Conservation (phyloP, 345 rosid species). For the Hypericum androsaemum region DNA sequence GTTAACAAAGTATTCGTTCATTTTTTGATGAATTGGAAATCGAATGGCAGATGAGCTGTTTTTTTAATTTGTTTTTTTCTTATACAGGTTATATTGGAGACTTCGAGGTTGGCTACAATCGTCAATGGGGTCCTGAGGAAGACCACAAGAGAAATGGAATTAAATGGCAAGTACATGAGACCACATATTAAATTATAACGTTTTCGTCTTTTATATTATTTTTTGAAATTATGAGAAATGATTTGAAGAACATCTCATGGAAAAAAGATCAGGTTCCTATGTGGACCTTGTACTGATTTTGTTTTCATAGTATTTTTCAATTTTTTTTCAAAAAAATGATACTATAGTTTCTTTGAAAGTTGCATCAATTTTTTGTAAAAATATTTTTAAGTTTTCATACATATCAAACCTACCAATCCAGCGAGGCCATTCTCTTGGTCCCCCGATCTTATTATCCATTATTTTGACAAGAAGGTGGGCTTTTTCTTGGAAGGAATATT, state of each 20-base stretch:
- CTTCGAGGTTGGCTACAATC: conserved; percentile 69
- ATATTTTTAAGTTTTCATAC: no score
- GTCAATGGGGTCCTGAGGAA: conserved; percentile 80
- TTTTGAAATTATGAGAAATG: not conserved
- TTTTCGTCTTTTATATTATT: not conserved
- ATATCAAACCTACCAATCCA: conserved; percentile 3
- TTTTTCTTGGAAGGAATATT: not conserved
- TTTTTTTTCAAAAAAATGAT: no score
- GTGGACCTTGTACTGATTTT: not conserved
- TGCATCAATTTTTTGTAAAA: no score
- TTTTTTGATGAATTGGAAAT: not conserved
- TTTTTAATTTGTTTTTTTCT: not conserved
- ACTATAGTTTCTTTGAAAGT: no score
- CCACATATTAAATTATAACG: not conserved
- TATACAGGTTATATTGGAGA: conserved; percentile 59
- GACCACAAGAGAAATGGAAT: conserved; percentile 52
- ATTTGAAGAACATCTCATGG: not conserved
- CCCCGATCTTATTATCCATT: not conserved
- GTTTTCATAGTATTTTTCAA: no score
- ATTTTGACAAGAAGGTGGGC: not conserved
- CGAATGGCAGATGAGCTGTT: not conserved
- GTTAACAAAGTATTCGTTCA: not conserved
- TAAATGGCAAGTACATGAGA: conserved; percentile 32
- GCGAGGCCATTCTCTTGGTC: not conserved
- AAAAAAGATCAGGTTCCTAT: no score